Conservation (phyloP, 768 basidiomycete species). For the Tylopilus sp. region DNA sequence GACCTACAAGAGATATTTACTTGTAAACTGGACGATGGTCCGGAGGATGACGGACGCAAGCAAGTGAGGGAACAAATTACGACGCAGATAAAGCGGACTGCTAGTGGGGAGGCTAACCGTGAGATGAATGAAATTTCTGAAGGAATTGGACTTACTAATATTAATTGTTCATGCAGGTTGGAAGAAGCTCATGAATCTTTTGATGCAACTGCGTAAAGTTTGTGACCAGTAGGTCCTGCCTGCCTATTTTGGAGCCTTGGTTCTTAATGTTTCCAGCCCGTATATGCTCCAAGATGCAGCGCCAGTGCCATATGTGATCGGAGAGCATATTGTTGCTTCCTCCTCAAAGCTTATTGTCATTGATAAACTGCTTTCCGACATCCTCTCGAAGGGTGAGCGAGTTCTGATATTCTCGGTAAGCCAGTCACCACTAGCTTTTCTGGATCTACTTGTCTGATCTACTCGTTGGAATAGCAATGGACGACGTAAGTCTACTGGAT, state of each 20-base stretch:
- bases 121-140: constrained; percentile 3
- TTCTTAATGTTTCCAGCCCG: constrained; percentile 36
- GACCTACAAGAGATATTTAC: constrained; percentile 49
- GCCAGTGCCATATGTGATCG: constrained; percentile 47
- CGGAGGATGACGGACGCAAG: constrained; percentile 34
- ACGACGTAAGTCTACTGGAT: constrained; percentile 35
- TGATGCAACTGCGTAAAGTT: constrained; percentile 67
- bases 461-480: constrained; percentile 49
- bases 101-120: constrained; percentile 31
- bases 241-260: background rate
- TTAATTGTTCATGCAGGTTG: constrained; percentile 37
- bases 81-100: constrained; percentile 35
- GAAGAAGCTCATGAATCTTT: constrained; percentile 59
- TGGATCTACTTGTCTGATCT: constrained; percentile 3
- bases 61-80: constrained; percentile 40
- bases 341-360: constrained; percentile 55
- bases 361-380: constrained; percentile 55
- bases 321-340: constrained; percentile 53
- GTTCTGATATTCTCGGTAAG: constrained; percentile 68
- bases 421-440: background rate
- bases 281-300: constrained; percentile 49
- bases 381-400: constrained; percentile 56
- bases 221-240: constrained; percentile 56
- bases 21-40: constrained; percentile 24
- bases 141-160: background rate